Evolutionary conservation across 1,284 basidiomycete species (phyloP).

Genomic region (Stygiomarasmius scandens): DNA sequence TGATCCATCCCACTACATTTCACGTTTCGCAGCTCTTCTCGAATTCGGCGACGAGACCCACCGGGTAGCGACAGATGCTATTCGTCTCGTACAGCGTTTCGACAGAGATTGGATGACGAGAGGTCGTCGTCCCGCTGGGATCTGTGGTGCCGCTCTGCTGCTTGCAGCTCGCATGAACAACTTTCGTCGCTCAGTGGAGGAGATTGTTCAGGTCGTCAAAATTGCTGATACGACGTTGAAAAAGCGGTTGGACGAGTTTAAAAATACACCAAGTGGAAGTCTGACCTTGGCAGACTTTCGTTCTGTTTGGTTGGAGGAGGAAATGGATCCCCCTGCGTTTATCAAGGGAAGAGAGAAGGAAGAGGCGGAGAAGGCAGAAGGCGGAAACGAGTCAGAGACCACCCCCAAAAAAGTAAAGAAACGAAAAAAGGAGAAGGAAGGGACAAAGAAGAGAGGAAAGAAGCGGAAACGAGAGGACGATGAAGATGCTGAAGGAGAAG

Average conservation of each 20-base stretch:
- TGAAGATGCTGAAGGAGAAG: constrained; percentile 44
- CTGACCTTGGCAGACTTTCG: constrained; percentile 92
- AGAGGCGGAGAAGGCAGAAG: constrained; percentile 51
- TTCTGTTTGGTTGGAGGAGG: constrained; percentile 89
- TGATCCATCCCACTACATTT: constrained; percentile 97
- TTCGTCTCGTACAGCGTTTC: constrained; percentile 92
- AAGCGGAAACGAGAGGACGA: constrained; percentile 39
- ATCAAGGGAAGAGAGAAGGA: constrained; percentile 76
- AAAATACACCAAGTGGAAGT: constrained; percentile 82
- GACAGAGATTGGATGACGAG: constrained; percentile 97
- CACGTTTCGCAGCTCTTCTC: constrained; percentile 93
- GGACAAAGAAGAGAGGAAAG: constrained; percentile 29
- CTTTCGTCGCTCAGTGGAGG: constrained; percentile 89
- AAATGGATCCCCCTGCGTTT: constrained; percentile 89
- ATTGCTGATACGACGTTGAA: constrained; percentile 94
- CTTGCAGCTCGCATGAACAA: constrained; percentile 99
- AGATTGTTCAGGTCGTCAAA: constrained; percentile 98
- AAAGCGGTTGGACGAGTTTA: constrained; percentile 96
- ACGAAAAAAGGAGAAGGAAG: constrained; percentile 35
- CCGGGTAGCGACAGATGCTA: constrained; percentile 91
- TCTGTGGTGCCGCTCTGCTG: constrained; percentile 94
- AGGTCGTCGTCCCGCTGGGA: constrained; percentile 93
- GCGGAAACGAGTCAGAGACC: constrained; percentile 34
- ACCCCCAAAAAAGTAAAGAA: constrained; percentile 25
- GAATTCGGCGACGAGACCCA: constrained; percentile 96